Evolutionary conservation across 352 stramenopile genomes (phyloP), one percentile per base, ranked within the genome.

Genomic region (Phytophthora rubi): DNA sequence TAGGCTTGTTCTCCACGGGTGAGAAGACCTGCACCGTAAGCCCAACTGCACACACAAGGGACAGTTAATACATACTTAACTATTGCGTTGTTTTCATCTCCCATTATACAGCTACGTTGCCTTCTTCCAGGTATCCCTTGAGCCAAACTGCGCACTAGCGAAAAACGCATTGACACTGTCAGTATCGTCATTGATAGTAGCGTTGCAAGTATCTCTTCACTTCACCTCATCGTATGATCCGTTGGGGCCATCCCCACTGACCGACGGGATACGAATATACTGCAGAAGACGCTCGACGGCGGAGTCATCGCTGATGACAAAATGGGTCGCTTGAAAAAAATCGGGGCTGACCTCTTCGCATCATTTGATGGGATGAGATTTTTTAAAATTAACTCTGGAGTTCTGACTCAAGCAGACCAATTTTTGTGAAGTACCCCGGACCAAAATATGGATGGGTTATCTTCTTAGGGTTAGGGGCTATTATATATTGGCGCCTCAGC

Each of bases 221-320:
- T 54, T 15, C n/a, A 89, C 82, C 80, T 86, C 33, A 8, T 83
- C 48, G 66, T 97, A 97, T 13, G 62, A 47, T 15, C 89, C 88
- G 8, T 74, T 81, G 5, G 86, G 82, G 8, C 87, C 90, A 18
- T 93, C 83, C 44, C 75, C 76, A 70, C 86, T 96, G 33, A 97
- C 74, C 0, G 89, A 93, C 48, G 77, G 83, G 68, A 97, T 83
- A 42, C 85, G 70, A 57, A 97, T 70, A 35, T 96, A 73, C 60
- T 97, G 81, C n/a, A 94, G 65, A 53, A 97, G 92, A 52, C 85
- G 76, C 59, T 76, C 73, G 6, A 90, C 68, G 5, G 39, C 39
- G 39, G 62, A 62, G 62, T 16, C 68, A 75, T 65, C 39, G 10
- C 13, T 2, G 18, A 49, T 53, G 16, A 47, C n/a, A 65, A 32